Base-by-base conservation (phyloP, 129 eudicot genomes). In the Lactuca saligna region DNA sequence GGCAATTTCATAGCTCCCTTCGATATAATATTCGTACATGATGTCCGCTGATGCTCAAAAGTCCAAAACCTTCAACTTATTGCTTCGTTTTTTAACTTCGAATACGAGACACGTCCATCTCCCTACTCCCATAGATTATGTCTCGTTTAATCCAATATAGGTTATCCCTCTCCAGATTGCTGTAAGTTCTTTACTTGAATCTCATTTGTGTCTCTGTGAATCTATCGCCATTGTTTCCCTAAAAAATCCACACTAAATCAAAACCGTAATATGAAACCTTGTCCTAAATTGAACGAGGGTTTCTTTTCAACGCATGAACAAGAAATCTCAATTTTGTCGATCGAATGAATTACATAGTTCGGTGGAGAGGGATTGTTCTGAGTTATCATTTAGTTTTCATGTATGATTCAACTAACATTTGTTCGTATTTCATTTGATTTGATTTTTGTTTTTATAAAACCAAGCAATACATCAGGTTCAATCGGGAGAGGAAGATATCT, bases 401-500 rank as follows among this genome's bases (percentile, higher is more conserved):
- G 71, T 13, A 53, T 63, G 57, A 66, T 75, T 11, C 50, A 32
- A 54, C 67, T 37, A 46, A 15, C 46, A 61, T 33, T 54, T 53
- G 56, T 53, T 57, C 5, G 33, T n/a, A 20, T 75, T 15, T 38
- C 8, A 50, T 49, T 49, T 70, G 29, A 65, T 50, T 4, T 25
- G 29, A 25, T 25, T 3, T 46, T 11, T 15, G 12, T n/a, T 39
- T 39, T 8, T 72, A 11, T 57, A 9, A 66, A 25, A 17, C 31
- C 10, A 31, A 74, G 81, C 75, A 84, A 81, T 70, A 78, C 68
- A 56, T 68, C 70, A 34, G 80, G 70, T 38, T 54, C 69, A 38
- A 75, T 75, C 7, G 72, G 75, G 72, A 81, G 79, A 69, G 82
- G 83, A 38, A 81, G 95, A 58, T 87, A 56, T 75, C 33, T 93